These are phyloP conservation scores for Conticribra guillardii DNA, from an alignment of 108 stramenopile genomes.

Conservation along the genomic window DNA sequence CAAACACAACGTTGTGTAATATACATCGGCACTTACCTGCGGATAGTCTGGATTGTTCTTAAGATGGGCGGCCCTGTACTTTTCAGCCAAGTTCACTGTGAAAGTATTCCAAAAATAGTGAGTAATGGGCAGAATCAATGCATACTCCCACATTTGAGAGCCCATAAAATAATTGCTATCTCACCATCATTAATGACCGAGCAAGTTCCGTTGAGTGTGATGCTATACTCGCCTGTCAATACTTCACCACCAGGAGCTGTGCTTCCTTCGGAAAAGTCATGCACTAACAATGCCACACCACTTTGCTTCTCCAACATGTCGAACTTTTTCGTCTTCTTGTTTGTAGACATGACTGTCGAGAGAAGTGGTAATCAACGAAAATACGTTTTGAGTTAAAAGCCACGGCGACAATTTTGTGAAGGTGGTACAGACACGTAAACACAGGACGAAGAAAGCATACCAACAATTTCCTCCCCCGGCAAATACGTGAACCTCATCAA, in stretches of 20 bases:
- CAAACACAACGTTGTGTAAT: no score
- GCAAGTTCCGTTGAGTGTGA: conserved; percentile 69
- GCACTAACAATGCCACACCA: conserved; percentile 60
- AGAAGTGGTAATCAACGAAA: neutral
- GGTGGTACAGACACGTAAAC: neutral
- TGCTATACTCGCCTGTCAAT: conserved; percentile 53
- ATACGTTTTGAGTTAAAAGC: neutral
- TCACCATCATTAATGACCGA: conserved; percentile 53
- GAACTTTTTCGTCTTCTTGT: conserved; percentile 65
- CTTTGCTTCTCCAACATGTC: conserved; percentile 62
- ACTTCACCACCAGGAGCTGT: no score
- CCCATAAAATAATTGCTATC: neutral
- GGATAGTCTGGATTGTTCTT: conserved; percentile 71
- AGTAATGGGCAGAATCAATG: no score
- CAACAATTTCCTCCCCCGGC: conserved; percentile 43
- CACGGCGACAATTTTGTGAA: neutral
- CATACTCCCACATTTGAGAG: no score
- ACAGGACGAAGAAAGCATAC: neutral
- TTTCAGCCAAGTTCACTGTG: conserved; percentile 29
- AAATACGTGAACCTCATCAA: conserved; percentile 73
- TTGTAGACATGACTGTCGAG: conserved; percentile 58
- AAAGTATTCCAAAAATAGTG: neutral
- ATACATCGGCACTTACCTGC: conserved; percentile 41
- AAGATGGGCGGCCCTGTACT: conserved; percentile 54
- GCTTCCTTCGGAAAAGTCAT: conserved; percentile 52